These are phyloP conservation scores for Xerocomus brunneocitrinus DNA, from an alignment of 768 basidiomycete genomes.

Conservation along the genomic window DNA sequence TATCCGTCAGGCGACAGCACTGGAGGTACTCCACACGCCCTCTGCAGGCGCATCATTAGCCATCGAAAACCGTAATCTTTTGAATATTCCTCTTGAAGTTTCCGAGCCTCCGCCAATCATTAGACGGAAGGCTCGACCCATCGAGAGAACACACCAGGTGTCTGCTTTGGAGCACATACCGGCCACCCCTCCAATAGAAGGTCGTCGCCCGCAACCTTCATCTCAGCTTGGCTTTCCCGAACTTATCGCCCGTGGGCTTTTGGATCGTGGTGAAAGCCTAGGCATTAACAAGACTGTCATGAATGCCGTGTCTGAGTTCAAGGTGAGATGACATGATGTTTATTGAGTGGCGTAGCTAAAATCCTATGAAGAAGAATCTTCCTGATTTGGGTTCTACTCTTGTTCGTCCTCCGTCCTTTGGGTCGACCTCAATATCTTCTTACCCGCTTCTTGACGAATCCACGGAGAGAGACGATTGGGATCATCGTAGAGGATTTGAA, in stretches of 20 bases:
- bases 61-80: slow-evolving; percentile 74
- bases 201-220: slow-evolving; percentile 39
- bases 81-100: slow-evolving; percentile 69
- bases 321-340: slow-evolving; percentile 41
- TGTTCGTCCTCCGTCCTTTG: slow-evolving; percentile 45
- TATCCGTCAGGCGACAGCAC: slow-evolving; percentile 74
- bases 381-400: slow-evolving; percentile 77
- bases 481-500: slow-evolving; percentile 63
- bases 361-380: slow-evolving; percentile 61
- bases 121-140: slow-evolving; percentile 34
- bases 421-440: slow-evolving; percentile 37
- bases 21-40: slow-evolving; percentile 71
- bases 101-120: slow-evolving; percentile 42
- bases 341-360: slow-evolving; percentile 3
- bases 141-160: slow-evolving; percentile 29
- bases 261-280: slow-evolving; percentile 73
- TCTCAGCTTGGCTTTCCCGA: slow-evolving; percentile 61
- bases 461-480: slow-evolving; percentile 64
- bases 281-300: slow-evolving; percentile 82
- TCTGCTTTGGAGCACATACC: slow-evolving; percentile 19
- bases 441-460: slow-evolving; percentile 64
- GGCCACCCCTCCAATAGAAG: slow-evolving; percentile 20
- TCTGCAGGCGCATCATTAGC: slow-evolving; percentile 73
- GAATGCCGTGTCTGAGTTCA: slow-evolving; percentile 74
- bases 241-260: slow-evolving; percentile 62